Evolutionary conservation across 177 flowering plant genomes (phyloP).

Genomic region (Vitis hybrid): DNA sequence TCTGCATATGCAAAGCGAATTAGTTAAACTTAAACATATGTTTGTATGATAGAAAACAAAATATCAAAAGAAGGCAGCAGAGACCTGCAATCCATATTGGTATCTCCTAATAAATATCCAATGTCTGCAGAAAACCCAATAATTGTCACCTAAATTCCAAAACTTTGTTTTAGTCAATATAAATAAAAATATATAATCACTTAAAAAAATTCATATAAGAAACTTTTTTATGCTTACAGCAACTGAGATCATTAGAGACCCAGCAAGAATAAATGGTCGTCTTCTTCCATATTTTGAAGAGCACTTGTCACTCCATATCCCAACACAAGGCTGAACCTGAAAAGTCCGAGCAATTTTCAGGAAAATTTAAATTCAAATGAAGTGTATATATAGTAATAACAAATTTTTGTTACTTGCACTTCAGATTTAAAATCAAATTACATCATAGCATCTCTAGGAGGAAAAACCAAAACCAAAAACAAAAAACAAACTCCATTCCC

Average conservation of each 20-base stretch:
- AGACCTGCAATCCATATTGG: slow-evolving; percentile 93
- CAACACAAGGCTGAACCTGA: slow-evolving; percentile 99
- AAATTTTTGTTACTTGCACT: no score
- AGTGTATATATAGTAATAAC: no score
- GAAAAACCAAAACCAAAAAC: no score
- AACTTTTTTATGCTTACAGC: slow-evolving; percentile 58
- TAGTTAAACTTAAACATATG: slow-evolving; percentile 12
- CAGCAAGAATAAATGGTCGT: slow-evolving; percentile 87
- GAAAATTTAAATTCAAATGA: neutral
- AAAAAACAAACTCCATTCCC: neutral
- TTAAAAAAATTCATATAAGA: slow-evolving; percentile 6
- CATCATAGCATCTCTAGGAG: no score
- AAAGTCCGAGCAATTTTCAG: slow-evolving; percentile 6
- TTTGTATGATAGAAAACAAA: slow-evolving; percentile 3
- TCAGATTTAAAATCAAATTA: no score
- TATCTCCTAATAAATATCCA: slow-evolving; percentile 90
- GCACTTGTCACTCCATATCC: slow-evolving; percentile 99
- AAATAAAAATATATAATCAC: slow-evolving; percentile 7
- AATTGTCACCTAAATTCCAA: slow-evolving; percentile 76
- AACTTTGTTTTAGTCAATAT: slow-evolving; percentile 33
- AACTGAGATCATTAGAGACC: slow-evolving; percentile 82
- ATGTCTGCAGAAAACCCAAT: slow-evolving; percentile 99
- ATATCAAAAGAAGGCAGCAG: slow-evolving; percentile 1
- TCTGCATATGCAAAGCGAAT: slow-evolving; percentile 43
- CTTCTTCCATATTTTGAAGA: slow-evolving; percentile 95